phyloP scores from a whole-genome alignment of 2,329 filamentous ascomycete genomes.

The Diaporthe sp. region DNA sequence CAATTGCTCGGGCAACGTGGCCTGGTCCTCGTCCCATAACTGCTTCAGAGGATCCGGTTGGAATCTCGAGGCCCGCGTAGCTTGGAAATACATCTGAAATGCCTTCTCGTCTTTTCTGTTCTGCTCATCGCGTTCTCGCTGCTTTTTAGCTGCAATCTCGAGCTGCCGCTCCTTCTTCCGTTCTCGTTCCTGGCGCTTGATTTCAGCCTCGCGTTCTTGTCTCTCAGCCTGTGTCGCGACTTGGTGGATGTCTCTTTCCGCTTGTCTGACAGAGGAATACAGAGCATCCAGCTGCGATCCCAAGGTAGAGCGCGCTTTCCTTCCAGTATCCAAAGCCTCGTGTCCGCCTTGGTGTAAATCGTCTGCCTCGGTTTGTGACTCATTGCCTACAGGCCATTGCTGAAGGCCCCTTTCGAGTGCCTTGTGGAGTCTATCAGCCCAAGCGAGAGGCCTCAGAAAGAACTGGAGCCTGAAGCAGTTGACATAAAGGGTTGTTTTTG shows the following conservation, averaged over 20 bases:
- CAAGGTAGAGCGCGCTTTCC: constrained; percentile 11
- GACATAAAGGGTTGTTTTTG: not conserved
- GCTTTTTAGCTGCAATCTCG: not conserved
- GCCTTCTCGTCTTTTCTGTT: not conserved
- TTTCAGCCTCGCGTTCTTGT: not conserved
- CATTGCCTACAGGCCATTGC: constrained; percentile 28
- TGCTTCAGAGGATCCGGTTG: constrained; percentile 13
- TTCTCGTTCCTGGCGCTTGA: not conserved
- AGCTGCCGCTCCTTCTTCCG: not conserved
- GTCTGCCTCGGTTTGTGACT: not conserved
- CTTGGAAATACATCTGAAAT: not conserved
- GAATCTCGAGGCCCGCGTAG: constrained; percentile 2
- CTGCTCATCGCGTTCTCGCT: constrained; percentile 20
- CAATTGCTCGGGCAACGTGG: not conserved
- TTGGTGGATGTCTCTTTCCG: constrained; percentile 12
- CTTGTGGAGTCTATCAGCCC: constrained; percentile 30
- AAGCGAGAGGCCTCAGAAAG: constrained; percentile 31
- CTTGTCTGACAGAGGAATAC: not conserved
- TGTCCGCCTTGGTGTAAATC: not conserved
- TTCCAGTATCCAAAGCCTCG: not conserved
- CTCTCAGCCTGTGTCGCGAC: constrained; percentile 1
- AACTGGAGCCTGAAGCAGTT: constrained; percentile 39
- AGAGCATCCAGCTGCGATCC: constrained; percentile 22
- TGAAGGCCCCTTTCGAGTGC: constrained; percentile 18
- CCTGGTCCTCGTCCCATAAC: constrained; percentile 20